Evolutionary conservation across 2,329 filamentous ascomycete genomes (phyloP).

Genomic region (Trichophaea hybrida): DNA sequence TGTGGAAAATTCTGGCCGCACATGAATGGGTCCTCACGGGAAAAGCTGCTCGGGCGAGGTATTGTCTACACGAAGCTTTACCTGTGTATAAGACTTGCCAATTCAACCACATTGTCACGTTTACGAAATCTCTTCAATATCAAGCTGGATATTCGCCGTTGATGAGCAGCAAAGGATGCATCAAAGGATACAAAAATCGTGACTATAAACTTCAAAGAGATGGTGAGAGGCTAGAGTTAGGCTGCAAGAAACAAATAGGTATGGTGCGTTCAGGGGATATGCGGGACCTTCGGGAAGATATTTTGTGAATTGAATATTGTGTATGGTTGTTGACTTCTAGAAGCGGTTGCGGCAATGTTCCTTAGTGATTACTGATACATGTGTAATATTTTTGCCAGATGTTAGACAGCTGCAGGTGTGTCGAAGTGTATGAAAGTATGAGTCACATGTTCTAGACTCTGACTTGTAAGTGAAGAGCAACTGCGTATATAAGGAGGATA

Average conservation of each 20-base stretch:
- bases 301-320: conserved; percentile 1
- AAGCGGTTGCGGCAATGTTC: too few relatives aligned
- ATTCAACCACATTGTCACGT: conserved; percentile 24
- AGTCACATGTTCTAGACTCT: too few relatives aligned
- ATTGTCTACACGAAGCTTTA: conserved; percentile 50
- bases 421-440: too few relatives aligned
- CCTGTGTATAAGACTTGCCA: conserved; percentile 26
- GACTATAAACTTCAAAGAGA: conserved; percentile 22
- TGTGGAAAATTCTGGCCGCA: conserved; percentile 74
- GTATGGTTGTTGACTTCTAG: too few relatives aligned
- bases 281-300: neutral
- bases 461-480: too few relatives aligned
- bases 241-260: conserved; percentile 43
- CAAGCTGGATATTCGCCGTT: conserved; percentile 29
- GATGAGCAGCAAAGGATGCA: neutral
- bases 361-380: too few relatives aligned
- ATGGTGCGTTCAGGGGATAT: conserved; percentile 35
- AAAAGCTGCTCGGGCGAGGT: conserved; percentile 64
- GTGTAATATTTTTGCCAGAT: too few relatives aligned
- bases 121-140: conserved; percentile 15
- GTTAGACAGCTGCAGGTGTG: too few relatives aligned
- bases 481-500: too few relatives aligned
- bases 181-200: conserved; percentile 28
- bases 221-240: conserved; percentile 43
- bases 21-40: conserved; percentile 69